Percentiles rank a stretch among this genome's conserved stretches.
Evolutionary conservation across 305 asterid genomes (phyloP).

Genomic region (Fraxinus latifolia): DNA sequence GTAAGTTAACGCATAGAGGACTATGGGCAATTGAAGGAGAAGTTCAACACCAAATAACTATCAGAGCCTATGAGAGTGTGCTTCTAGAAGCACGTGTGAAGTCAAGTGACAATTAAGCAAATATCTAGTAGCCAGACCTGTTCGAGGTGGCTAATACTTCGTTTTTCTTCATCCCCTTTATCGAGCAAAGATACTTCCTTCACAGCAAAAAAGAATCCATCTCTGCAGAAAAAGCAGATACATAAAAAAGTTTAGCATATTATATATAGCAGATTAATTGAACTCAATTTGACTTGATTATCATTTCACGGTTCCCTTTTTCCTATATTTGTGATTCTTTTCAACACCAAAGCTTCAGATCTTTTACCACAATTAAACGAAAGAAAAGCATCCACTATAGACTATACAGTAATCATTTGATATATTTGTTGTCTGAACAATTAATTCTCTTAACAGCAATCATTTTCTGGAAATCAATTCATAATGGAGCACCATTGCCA

Average conservation of each 20-base stretch:
- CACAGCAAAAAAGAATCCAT: slow-evolving; percentile 86
- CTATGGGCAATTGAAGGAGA: not conserved
- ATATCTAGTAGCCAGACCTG: slow-evolving; percentile 43
- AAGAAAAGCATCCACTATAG: not conserved
- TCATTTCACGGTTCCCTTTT: not conserved
- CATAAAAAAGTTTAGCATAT: not conserved
- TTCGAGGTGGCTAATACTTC: slow-evolving; percentile 69
- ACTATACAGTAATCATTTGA: not conserved
- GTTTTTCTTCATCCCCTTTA: slow-evolving; percentile 72
- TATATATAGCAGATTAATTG: not conserved
- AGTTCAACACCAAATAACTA: not conserved
- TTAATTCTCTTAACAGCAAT: not conserved
- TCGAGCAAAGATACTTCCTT: slow-evolving; percentile 93
- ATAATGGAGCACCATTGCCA: not conserved
- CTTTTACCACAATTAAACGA: not conserved
- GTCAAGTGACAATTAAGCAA: slow-evolving; percentile 12
- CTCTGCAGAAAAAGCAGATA: slow-evolving; percentile 50
- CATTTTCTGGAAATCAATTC: not conserved
- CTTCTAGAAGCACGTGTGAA: not conserved
- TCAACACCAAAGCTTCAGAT: not conserved
- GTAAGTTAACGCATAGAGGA: slow-evolving; percentile 13
- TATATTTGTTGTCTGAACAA: not conserved
- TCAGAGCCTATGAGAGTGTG: not conserved
- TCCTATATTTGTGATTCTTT: not conserved
- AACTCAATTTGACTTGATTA: not conserved